Evolutionary conservation across 2,329 filamentous ascomycete species (phyloP).

Genomic region (Verticillium nonalfalfae): DNA sequence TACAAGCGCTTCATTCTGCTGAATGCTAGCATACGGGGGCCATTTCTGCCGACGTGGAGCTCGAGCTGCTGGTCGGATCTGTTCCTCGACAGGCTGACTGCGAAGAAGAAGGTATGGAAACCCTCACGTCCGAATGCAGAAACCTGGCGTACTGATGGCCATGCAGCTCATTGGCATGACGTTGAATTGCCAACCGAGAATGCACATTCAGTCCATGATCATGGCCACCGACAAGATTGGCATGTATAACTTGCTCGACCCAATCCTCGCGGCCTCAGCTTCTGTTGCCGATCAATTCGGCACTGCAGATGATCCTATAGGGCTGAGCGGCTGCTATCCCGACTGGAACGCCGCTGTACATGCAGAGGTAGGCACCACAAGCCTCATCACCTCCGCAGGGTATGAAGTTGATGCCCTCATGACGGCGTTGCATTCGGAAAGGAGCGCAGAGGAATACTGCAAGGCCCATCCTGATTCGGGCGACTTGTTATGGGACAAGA

Average conservation of each 20-base stretch:
- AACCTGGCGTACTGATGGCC: background rate
- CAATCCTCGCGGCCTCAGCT: constrained; percentile 11
- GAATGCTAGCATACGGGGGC: constrained; percentile 26
- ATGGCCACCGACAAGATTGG: constrained; percentile 30
- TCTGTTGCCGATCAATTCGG: constrained; percentile 17
- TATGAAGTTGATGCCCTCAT: constrained; percentile 27
- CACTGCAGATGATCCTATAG: constrained; percentile 15
- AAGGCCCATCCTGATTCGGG: constrained; percentile 9
- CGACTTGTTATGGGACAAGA: constrained; percentile 18
- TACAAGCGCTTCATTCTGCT: constrained; percentile 29
- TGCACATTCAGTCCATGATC: constrained; percentile 30
- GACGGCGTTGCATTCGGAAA: constrained; percentile 17
- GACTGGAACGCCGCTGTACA: constrained; percentile 18
- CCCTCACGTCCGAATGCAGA: background rate
- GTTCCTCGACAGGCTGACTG: constrained; percentile 21
- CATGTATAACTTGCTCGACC: constrained; percentile 26
- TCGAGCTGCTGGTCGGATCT: constrained; percentile 28
- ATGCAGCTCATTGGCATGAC: constrained; percentile 29
- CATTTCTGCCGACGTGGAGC: constrained; percentile 27
- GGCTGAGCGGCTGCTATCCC: constrained; percentile 21
- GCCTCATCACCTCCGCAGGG: constrained; percentile 18
- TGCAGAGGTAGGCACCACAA: constrained; percentile 23
- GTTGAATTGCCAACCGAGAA: constrained; percentile 23
- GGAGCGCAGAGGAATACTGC: constrained; percentile 6
- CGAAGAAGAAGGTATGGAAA: constrained; percentile 19